Evolutionary conservation across 805 yeast species (phyloP), one percentile per base, ranked within the genome.

Genomic region (Torulaspora indica): DNA sequence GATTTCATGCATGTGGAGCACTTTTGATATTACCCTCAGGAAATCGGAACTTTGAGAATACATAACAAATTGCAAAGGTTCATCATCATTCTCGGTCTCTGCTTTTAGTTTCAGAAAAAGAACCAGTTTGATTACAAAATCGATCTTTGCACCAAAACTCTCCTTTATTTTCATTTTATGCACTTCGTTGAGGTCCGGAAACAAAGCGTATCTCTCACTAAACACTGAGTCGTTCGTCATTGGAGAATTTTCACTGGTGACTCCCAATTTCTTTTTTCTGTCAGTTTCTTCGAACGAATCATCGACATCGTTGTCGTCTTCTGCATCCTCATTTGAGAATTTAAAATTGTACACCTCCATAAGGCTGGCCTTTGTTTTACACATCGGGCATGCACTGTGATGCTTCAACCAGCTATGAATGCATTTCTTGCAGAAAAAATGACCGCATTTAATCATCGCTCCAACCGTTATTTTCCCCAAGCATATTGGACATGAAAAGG

Each of bases 31-130:
- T 15, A 87, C 72, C 31, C 72, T 73, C 32, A 93, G 64, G 63
- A 90, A 76, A 28, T 79, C 87, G 18, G 79, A 73, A 90, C 95
- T 91, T 61, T 90, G 98, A 14, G 97, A 88, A 59, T 87, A 93
- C 0, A 93, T 67, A 9, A 93, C 82, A 34, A 91, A 82, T 63
- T 93, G 97, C 4, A 82, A 86, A 0, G 69, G 64, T 0, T 43
- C 39, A 12, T 49, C 44, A 7, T 38, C 43, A 15, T 52, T 50
- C 14, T 63, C 68, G 14, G 58, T 51, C 14, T 66, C 63, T 28
- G 84, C 82, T 18, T 71, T 64, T 3, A 70, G 58, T 40, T 78
- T 76, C 40, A 91, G 66, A 70, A 81, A 84, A 9, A 80, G 61
- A 4, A 85, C 75, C 47, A 86, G 88, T 54, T 81, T 77, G 8